Evolutionary conservation across 257 asterid genomes (phyloP).

Genomic region (Solanum pennellii): DNA sequence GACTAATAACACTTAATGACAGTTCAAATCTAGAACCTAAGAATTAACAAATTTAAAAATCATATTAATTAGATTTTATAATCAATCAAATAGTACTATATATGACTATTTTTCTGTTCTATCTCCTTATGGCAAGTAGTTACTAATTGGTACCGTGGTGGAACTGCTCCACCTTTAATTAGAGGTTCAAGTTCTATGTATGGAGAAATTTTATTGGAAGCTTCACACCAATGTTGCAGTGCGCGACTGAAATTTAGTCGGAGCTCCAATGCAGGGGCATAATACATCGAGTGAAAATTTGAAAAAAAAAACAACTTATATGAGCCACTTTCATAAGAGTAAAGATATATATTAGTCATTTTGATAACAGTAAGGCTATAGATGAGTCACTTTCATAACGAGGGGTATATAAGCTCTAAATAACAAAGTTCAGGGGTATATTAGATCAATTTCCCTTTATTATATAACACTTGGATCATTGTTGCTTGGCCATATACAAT

Average conservation of each 20-base stretch:
- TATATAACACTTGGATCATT: neutral
- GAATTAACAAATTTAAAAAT: neutral
- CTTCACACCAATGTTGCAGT: neutral
- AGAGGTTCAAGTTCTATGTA: neutral
- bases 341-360: too few relatives aligned
- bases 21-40: neutral
- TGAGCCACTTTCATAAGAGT: too few relatives aligned
- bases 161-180: too few relatives aligned
- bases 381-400: too few relatives aligned
- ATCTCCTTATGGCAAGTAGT: neutral
- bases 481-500: neutral
- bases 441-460: neutral
- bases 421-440: too few relatives aligned
- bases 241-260: neutral
- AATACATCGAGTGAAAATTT: neutral
- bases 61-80: neutral
- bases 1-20: neutral
- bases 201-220: neutral
- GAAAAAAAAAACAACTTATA: neutral
- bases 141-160: neutral
- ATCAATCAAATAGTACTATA: neutral
- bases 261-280: neutral
- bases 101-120: neutral
- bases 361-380: too few relatives aligned
- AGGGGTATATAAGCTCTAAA: accelerated